Evolutionary conservation across 345 rosid genomes (phyloP), one percentile per base, ranked within the genome.

Genomic region (Noccaea bulbosa): DNA sequence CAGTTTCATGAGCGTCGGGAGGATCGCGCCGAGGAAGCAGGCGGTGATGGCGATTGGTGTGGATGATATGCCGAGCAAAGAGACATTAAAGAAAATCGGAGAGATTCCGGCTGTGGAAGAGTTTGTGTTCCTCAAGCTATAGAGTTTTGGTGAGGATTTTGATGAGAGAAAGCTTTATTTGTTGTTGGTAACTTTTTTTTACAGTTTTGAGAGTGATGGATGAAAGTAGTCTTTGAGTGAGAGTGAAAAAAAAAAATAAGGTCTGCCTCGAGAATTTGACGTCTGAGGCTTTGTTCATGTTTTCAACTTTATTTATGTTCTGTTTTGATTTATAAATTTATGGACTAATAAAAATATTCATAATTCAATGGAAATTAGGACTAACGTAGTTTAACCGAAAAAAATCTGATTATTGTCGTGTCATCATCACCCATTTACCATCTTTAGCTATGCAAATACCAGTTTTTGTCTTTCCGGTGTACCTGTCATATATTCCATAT

Each of bases 1-100:
- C 55, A 86, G 86, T 60, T 90, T 90, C 81, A 88, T 86, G 93
- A 90, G 88, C 7, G 97, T 88, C n/a, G 97, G 94, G 4, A 85
- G 97, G 82, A 80, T 88, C 3, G 92, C 97, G 35, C 92, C 94
- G 0, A 60, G 94, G 59, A 90, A 86, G 78, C 93, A 90, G 27
- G 96, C 96, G 0, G 83, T 90, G 38, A 90, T 88, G 92, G 96
- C 92, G 2, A 90, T 90, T 24, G 93, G 94, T 12, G 90, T 90
- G 0, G 96, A 88, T 20, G 96, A 90, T 0, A 80, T 72, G 62
- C 96, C 91, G 8, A 80, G 82, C 62, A 79, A 78, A 30, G 84
- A 85, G 65, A 57, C 79, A 20, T 43, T 86, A 48, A 83, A 83
- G 80, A 90, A 53, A 77, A 90, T 90, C 8, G 96, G 93, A 0